phyloP scores from a whole-genome alignment of 805 yeast species.

The Pichia exigua region DNA sequence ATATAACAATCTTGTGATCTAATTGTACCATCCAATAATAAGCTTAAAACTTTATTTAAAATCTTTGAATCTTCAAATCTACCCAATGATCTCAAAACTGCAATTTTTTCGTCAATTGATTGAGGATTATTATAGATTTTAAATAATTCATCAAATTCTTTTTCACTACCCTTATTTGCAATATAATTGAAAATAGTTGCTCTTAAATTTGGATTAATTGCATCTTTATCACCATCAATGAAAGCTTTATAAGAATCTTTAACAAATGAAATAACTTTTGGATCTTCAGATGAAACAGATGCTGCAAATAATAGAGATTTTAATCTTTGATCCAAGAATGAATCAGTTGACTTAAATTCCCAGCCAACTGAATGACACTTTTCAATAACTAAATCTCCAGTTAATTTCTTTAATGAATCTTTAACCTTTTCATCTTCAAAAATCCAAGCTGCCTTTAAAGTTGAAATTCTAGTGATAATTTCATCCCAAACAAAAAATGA shows the following conservation, averaged over 20 bases:
- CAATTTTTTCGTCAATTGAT: conserved; percentile 50
- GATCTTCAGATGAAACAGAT: conserved; percentile 36
- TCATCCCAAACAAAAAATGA: conserved; percentile 54
- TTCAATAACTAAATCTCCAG: conserved; percentile 21
- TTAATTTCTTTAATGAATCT: conserved; percentile 28
- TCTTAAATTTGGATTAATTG: conserved; percentile 41
- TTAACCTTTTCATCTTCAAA: conserved; percentile 32
- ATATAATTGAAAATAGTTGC: conserved; percentile 37
- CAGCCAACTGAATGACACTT: conserved; percentile 56
- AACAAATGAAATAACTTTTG: conserved; percentile 28
- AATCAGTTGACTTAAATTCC: conserved; percentile 73
- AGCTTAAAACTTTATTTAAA: conserved; percentile 32
- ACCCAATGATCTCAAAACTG: conserved; percentile 50
- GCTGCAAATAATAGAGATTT: conserved; percentile 36
- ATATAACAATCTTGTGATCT: conserved; percentile 41
- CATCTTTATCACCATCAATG: conserved; percentile 21
- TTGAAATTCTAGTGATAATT: conserved; percentile 35
- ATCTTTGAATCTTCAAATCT: conserved; percentile 32
- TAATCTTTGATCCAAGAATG: conserved; percentile 30
- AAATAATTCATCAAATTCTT: conserved; percentile 35
- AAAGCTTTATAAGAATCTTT: conserved; percentile 23
- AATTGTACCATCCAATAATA: conserved; percentile 61
- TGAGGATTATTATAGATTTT: conserved; percentile 43
- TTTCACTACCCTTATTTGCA: conserved; percentile 31
- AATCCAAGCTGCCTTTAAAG: conserved; percentile 27